Evolutionary conservation across 768 basidiomycete species (phyloP), one percentile per base, ranked within the genome.

Genomic region (Phaeolepiota aurea): DNA sequence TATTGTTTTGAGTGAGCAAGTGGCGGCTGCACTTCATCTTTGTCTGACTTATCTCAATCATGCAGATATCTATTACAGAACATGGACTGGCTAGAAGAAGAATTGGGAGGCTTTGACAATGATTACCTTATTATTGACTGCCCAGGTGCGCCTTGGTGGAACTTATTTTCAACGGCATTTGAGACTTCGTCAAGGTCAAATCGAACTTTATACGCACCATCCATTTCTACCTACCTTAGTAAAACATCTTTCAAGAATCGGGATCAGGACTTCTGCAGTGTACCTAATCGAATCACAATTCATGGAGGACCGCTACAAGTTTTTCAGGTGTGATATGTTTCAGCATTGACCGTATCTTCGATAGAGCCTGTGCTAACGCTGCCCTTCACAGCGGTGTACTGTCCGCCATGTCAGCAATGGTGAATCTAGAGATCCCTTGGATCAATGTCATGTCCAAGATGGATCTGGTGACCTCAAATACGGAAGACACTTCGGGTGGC

Each of bases 371-470:
- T 18, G 35, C 25, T 31, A n/a, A 4, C 18, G 13, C 22, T 28
- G 45, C 35, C 45, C 42, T 39, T 23, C 35, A 49, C 49, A 90
- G 90, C 44, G 96, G 96, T 14, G 94, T 98, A 5, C 71, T 99
- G 42, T 88, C 87, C 32, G 96, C 96, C 20, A 97, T 99, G 96
- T 92, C 89, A 25, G 92, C 94, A 20, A 99, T 99, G 96, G 87
- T 98, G 23, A 92, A 91, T 52, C 75, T 99, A 30, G 96, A 97
- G 55, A 80, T 96, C 23, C 92, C 93, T 1, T 93, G 91, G 85
- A 82, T 99, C 46, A 98, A 98, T 53, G 65, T 98, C 57, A 91
- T 99, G 87, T 94, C 90, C 32, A 99, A 99, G 63, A 98, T 99
- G 96, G 96, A 99, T 60, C 75, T 99, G 33, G 87, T 98, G 34